These are phyloP conservation scores for Irpex lacteus DNA, from an alignment of 1,284 basidiomycete species.

Conservation along the genomic window DNA sequence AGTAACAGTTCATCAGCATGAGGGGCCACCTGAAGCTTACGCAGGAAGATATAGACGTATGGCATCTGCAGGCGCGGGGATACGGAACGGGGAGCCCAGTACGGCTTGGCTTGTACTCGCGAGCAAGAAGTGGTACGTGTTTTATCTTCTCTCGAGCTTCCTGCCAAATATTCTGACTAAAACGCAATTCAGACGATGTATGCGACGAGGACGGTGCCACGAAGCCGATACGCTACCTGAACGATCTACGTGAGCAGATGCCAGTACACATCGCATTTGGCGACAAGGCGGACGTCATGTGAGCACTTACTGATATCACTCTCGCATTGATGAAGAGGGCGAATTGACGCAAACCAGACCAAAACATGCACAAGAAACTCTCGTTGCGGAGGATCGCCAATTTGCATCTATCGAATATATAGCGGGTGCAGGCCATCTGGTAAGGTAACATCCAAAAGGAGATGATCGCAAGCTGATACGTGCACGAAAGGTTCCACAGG, in stretches of 20 bases:
- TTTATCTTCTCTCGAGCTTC: not conserved
- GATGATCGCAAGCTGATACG: not conserved
- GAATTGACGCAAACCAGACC: not conserved
- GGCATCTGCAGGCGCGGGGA: constrained; percentile 2
- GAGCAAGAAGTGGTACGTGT: constrained; percentile 12
- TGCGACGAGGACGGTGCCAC: constrained; percentile 9
- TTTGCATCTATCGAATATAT: constrained; percentile 13
- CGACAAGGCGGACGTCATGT: constrained; percentile 8
- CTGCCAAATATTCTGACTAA: not conserved
- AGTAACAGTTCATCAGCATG: not conserved
- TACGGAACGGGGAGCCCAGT: not conserved
- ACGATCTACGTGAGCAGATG: not conserved
- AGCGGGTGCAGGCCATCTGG: constrained; percentile 7
- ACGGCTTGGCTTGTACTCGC: constrained; percentile 12
- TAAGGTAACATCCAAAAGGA: not conserved
- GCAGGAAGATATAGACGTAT: not conserved
- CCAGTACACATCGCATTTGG: constrained; percentile 14
- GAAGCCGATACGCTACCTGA: constrained; percentile 8
- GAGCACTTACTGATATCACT: not conserved
- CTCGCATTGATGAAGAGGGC: not conserved
- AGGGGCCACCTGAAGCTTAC: not conserved
- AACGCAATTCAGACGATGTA: constrained; percentile 12
- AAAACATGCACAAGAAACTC: constrained; percentile 6
- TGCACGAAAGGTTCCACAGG: constrained; percentile 9
- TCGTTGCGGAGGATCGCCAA: not conserved